phyloP scores from a whole-genome alignment of 1,139 yeast species.

The Yamadazyma friedrichii region DNA sequence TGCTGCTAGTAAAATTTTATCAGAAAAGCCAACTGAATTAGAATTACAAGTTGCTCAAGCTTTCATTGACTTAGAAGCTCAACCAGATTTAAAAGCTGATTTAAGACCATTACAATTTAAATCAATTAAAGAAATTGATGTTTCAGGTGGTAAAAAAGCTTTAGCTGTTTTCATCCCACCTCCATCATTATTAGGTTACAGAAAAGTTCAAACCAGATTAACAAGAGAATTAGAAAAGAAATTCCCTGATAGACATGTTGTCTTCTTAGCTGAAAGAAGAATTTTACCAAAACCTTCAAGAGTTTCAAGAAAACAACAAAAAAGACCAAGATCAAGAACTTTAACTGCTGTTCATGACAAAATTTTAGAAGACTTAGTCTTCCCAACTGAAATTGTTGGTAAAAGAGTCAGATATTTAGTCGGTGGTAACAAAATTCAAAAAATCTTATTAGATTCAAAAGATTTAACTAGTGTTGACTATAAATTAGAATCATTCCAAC shows the following conservation, averaged over 20 bases:
- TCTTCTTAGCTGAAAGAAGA: conserved; percentile 99
- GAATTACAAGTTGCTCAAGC: conserved; percentile 99
- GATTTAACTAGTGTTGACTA: conserved; percentile 96
- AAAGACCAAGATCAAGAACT: conserved; percentile 99
- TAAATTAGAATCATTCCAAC: conserved; percentile 99
- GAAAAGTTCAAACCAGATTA: conserved; percentile 95
- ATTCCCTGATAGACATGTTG: conserved; percentile 99
- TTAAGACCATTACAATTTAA: conserved; percentile 98
- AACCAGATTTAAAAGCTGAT: conserved; percentile 96
- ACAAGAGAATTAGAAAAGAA: conserved; percentile 99
- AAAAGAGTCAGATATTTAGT: conserved; percentile 99
- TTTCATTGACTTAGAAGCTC: conserved; percentile 92
- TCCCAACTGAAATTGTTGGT: conserved; percentile 99
- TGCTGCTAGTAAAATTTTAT: conserved; percentile 92
- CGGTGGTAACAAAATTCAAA: conserved; percentile 99
- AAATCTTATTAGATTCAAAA: conserved; percentile 97
- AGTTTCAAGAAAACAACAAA: conserved; percentile 91
- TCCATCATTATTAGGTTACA: conserved; percentile 90
- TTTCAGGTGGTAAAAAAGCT: conserved; percentile 98
- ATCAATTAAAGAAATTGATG: conserved; percentile 97
- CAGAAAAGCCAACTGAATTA: conserved; percentile 92
- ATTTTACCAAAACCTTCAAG: conserved; percentile 96
- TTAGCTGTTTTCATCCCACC: conserved; percentile 97
- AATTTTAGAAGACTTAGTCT: conserved; percentile 97
- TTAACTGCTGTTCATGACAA: conserved; percentile 98